A percentile compares a stretch with the other conserved stretches of the same genome.
Conservation (phyloP, 2,329 filamentous ascomycete species). For the Huntiella bhutanensis region DNA sequence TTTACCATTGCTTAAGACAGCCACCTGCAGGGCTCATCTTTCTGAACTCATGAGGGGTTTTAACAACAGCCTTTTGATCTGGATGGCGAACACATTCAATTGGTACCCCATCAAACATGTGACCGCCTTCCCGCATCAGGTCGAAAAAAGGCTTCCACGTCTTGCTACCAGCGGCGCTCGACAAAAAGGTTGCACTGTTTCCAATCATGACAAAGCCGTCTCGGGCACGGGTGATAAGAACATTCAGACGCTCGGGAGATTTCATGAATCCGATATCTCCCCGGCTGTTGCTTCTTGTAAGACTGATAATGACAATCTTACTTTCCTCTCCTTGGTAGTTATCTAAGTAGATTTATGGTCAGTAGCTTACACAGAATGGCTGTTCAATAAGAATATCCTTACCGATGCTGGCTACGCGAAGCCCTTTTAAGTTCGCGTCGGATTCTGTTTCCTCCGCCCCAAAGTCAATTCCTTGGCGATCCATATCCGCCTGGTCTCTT, state of each 20-base stretch:
- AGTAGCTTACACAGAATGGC: not conserved
- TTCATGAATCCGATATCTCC: constrained; percentile 55
- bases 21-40: constrained; percentile 48
- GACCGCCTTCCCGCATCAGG: constrained; percentile 28
- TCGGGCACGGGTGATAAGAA: constrained; percentile 48
- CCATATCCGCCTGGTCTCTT: constrained; percentile 43
- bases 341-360: constrained; percentile 24
- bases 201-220: constrained; percentile 50
- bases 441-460: constrained; percentile 23
- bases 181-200: constrained; percentile 45
- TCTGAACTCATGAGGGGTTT: constrained; percentile 37
- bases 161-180: constrained; percentile 26
- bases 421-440: constrained; percentile 28
- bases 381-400: constrained; percentile 15
- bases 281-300: constrained; percentile 45
- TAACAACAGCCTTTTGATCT: constrained; percentile 25
- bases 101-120: constrained; percentile 41
- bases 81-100: constrained; percentile 43
- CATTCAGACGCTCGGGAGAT: constrained; percentile 47
- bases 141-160: constrained; percentile 41
- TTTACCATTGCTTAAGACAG: constrained; percentile 36
- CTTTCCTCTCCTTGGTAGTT: constrained; percentile 67
- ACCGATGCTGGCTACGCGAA: constrained; percentile 54
- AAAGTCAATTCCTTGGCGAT: constrained; percentile 41
- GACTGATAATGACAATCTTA: constrained; percentile 48